A percentile compares a stretch with the other conserved stretches of the same genome.
These are phyloP conservation scores for Penicillium bovifimosum DNA, from an alignment of 495 filamentous ascomycete species.

Conservation along the genomic window DNA sequence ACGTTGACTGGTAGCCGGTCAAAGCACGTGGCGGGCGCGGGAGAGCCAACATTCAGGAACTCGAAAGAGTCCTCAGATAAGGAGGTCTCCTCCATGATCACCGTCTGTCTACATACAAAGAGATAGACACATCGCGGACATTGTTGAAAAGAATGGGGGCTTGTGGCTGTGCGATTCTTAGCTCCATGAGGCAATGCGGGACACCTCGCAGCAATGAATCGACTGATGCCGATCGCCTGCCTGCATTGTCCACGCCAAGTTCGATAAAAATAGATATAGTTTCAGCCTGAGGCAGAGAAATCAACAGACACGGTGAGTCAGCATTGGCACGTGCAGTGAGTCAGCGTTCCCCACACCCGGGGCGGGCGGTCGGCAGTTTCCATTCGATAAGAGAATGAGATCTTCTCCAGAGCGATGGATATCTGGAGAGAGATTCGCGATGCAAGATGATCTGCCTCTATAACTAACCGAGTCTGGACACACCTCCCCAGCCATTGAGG, in stretches of 20 bases:
- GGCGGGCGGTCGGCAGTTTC: background rate
- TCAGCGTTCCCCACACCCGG: constrained; percentile 4
- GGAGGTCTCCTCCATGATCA: constrained; percentile 28
- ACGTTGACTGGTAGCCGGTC: constrained; percentile 23
- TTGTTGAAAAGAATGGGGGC: constrained; percentile 9
- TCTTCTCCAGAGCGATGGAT: background rate
- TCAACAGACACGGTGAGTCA: background rate
- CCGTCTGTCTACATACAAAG: constrained; percentile 18
- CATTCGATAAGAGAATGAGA: constrained; percentile 5
- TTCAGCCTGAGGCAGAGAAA: background rate
- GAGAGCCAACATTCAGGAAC: background rate
- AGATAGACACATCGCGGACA: constrained; percentile 7
- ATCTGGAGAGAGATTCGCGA: background rate
- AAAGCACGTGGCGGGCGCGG: constrained; percentile 6
- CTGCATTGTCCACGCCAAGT: constrained; percentile 1
- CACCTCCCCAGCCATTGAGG: background rate
- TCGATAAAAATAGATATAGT: constrained; percentile 1
- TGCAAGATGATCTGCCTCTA: background rate
- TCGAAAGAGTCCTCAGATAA: constrained; percentile 5
- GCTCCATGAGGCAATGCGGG: constrained; percentile 8
- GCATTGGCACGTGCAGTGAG: background rate
- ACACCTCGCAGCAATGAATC: constrained; percentile 2
- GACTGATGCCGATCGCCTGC: constrained; percentile 2
- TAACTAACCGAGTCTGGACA: background rate
- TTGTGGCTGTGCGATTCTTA: constrained; percentile 21